These are phyloP conservation scores for Nakataea oryzae DNA, from an alignment of 2,329 filamentous ascomycete species.

Conservation along the genomic window DNA sequence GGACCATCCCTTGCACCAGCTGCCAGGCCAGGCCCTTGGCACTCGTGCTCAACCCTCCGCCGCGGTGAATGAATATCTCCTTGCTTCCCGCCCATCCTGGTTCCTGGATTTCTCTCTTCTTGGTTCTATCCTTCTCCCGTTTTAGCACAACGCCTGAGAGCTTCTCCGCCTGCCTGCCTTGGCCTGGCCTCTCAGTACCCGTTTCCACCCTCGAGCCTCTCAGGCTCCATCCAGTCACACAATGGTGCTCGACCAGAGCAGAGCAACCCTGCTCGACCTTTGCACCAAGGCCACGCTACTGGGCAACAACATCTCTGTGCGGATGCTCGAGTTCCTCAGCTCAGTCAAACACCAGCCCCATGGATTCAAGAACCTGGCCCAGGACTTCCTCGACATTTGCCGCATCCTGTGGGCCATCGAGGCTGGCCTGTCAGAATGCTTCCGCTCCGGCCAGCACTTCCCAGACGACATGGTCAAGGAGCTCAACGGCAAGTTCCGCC, in stretches of 20 bases:
- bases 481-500: conserved; percentile 52
- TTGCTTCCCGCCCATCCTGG: background rate
- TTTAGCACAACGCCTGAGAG: background rate
- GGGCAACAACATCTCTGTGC: conserved; percentile 54
- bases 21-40: background rate
- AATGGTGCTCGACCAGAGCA: conserved; percentile 15
- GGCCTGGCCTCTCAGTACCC: background rate
- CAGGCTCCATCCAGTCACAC: background rate
- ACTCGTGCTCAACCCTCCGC: background rate
- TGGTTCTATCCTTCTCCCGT: background rate
- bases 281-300: conserved; percentile 48
- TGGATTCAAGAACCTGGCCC: conserved; percentile 48
- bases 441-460: conserved; percentile 38
- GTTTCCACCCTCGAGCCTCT: background rate
- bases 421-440: conserved; percentile 47
- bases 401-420: conserved; percentile 60
- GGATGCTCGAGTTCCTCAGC: conserved; percentile 53
- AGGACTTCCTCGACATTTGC: conserved; percentile 57
- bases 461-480: conserved; percentile 52
- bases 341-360: conserved; percentile 41
- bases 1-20: background rate
- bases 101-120: background rate
- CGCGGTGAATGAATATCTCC: background rate
- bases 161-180: background rate
- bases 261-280: conserved; percentile 29